Base-by-base conservation (phyloP, 768 basidiomycete species). In the Lyophyllum shimeji region DNA sequence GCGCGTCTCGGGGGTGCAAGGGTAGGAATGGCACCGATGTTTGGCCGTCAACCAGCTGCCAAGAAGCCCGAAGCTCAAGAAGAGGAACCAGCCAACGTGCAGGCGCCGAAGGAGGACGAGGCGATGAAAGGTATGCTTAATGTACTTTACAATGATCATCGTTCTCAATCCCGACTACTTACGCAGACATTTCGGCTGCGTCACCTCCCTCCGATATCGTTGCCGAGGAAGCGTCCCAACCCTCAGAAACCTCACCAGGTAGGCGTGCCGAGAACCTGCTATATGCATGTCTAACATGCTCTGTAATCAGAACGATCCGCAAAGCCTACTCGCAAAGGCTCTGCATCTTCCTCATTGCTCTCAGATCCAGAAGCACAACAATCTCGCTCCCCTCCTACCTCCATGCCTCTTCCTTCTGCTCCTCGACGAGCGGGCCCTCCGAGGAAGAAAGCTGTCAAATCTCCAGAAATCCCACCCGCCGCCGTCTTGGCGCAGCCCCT, bases 1-100 rank as follows among this genome's bases (percentile, higher is more conserved):
- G 94, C 93, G 40, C 87, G 89, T 57, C 79, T 98, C 17, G 95
- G 95, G 25, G 95, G 93, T 46, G 83, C 91, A 13, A 77, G 87
- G 52, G 75, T 93, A 21, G 91, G 90, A 3, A 89, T 96, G 88
- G 82, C 77, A 1, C 87, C 90, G 47, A 74, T 87, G 56, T 85
- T 91, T 70, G 85, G 82, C 13, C 77, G 76, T 57, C 72, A 74
- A 52, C 71, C 74, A 20, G 68, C 71, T 46, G 69, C 70, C 24
- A 74, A 70, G 64, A 74, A 65, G 52, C 62, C 64, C 56, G 60
- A 69, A 25, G 66, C 50, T 8, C 42, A 54, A n/a, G 62, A 59
- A 44, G 59, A 61, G 49, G 55, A 33, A 3, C 34, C 15, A 13
- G 4, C 34, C 7, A 37, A 37, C 3, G 34, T 37, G 3, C 11